Percentiles rank a stretch among this genome's conserved stretches.
Conservation (phyloP, 1,284 basidiomycete genomes). For the Trichosporon asahii region DNA sequence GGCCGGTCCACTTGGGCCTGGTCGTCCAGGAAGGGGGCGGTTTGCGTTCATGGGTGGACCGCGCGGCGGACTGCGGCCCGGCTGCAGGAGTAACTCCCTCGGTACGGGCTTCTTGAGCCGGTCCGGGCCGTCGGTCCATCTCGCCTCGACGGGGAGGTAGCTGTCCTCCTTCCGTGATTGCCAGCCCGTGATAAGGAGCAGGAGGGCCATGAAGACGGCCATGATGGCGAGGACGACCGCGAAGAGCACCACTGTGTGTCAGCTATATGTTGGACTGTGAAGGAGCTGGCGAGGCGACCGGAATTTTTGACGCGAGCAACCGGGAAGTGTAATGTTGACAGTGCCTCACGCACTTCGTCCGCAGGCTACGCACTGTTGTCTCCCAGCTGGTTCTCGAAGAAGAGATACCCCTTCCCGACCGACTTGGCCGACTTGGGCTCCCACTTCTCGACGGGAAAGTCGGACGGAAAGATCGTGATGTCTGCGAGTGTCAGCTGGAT, state of each 20-base stretch:
- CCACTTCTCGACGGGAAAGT: slow-evolving; percentile 29
- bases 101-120: background rate
- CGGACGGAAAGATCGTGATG: slow-evolving; percentile 30
- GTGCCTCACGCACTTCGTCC: no score
- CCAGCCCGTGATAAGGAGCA: background rate
- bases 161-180: background rate
- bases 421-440: background rate
- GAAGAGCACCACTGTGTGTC: slow-evolving; percentile 29
- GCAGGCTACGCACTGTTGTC: slow-evolving; percentile 34
- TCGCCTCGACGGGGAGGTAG: background rate
- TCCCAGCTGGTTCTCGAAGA: slow-evolving; percentile 28
- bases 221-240: slow-evolving; percentile 18
- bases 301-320: no score
- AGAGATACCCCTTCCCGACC: slow-evolving; percentile 28
- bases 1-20: background rate
- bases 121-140: background rate
- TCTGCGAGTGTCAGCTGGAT: slow-evolving; percentile 20
- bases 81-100: background rate
- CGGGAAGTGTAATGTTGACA: no score
- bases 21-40: background rate
- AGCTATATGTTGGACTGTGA: no score
- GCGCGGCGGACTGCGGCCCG: background rate
- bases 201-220: slow-evolving; percentile 18
- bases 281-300: no score
- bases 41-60: background rate